Conservation (phyloP, 1,139 yeast genomes). For the Groenewaldozyma auringiensis region DNA sequence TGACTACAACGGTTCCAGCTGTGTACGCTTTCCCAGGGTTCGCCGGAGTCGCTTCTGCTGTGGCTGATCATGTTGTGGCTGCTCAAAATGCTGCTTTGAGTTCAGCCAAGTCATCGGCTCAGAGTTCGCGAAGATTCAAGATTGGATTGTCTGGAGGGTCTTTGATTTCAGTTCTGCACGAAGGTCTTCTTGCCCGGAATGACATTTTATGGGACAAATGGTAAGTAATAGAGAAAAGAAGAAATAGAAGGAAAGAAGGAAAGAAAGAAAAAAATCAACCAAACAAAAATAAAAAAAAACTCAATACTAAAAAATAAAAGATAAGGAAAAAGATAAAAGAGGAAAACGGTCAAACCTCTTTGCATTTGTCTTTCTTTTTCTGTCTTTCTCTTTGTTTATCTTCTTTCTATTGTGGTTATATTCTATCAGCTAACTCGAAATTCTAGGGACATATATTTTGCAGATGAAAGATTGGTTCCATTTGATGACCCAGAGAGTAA, state of each 20-base stretch:
- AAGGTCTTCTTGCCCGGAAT: constrained; percentile 67
- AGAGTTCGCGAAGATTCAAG: constrained; percentile 52
- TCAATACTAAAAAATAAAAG: no score
- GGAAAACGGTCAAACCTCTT: neutral
- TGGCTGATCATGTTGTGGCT: constrained; percentile 82
- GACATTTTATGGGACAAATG: constrained; percentile 88
- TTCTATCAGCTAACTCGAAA: no score
- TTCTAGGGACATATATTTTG: constrained; percentile 69
- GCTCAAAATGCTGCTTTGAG: constrained; percentile 66
- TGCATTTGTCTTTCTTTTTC: neutral
- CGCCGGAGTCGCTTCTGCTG: constrained; percentile 87
- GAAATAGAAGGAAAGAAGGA: neutral
- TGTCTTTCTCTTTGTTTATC: neutral
- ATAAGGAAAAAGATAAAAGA: no score
- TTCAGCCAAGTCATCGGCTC: constrained; percentile 13
- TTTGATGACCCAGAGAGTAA: constrained; percentile 77
- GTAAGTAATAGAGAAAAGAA: constrained; percentile 32
- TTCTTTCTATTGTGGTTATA: neutral
- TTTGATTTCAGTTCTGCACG: constrained; percentile 71
- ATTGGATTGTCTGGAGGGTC: constrained; percentile 94
- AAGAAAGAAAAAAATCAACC: no score
- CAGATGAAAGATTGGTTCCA: constrained; percentile 93
- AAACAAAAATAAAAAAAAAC: no score
- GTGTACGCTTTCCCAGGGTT: constrained; percentile 87
- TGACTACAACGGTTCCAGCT: constrained; percentile 92